Evolutionary conservation across 768 basidiomycete species (phyloP).

Genomic region (Punctularia strigosozonata): DNA sequence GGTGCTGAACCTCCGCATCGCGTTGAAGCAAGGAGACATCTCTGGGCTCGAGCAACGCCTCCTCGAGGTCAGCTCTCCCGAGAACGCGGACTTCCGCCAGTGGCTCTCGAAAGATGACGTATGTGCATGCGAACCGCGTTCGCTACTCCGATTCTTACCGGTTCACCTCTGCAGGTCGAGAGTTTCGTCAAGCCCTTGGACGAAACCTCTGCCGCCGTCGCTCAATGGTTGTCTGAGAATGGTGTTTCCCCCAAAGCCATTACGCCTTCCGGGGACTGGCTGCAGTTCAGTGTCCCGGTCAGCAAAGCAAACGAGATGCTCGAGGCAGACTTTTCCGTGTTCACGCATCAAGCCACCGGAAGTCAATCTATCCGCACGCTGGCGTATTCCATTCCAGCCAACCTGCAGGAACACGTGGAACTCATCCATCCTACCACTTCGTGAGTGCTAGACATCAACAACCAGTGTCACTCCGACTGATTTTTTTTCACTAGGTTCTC

Average conservation of each 20-base stretch:
- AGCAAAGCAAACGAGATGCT: constrained; percentile 8
- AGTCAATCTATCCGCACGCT: not conserved
- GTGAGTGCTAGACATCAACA: constrained; percentile 3
- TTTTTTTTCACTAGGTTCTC: not conserved
- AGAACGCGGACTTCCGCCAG: constrained; percentile 22
- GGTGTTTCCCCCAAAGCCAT: constrained; percentile 11
- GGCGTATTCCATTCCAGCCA: constrained; percentile 8
- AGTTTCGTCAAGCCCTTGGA: constrained; percentile 19
- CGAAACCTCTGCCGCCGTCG: constrained; percentile 16
- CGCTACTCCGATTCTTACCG: too few relatives aligned
- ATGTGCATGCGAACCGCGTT: too few relatives aligned
- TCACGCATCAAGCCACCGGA: not conserved
- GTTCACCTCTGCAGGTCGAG: too few relatives aligned
- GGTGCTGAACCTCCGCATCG: constrained; percentile 21
- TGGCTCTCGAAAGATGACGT: constrained; percentile 22
- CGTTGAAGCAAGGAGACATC: constrained; percentile 22
- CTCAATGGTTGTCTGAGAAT: constrained; percentile 22
- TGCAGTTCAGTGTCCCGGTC: constrained; percentile 7
- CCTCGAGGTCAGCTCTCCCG: constrained; percentile 22
- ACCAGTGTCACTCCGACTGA: not conserved
- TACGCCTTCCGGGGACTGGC: constrained; percentile 16
- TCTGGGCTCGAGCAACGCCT: constrained; percentile 18
- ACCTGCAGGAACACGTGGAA: constrained; percentile 9
- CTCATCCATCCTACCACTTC: constrained; percentile 8
- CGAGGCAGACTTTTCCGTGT: constrained; percentile 9